Evolutionary conservation across 192 early-diverging fungal genomes (phyloP), one percentile per base, ranked within the genome.

Genomic region (Podila epigama): DNA sequence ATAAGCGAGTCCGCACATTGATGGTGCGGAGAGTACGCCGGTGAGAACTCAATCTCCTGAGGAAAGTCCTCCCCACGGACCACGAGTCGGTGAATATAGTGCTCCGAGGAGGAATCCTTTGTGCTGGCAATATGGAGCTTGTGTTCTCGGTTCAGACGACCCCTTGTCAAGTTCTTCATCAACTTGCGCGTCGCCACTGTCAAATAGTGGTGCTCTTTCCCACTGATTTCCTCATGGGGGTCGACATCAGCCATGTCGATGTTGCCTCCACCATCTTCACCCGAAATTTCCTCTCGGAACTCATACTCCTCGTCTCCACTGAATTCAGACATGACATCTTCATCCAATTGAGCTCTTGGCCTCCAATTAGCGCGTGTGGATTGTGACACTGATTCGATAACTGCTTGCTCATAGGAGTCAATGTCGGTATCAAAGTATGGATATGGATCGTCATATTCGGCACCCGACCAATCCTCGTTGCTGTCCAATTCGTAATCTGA

Each of bases 301-400:
- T 68, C 66, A 39, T 77, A 77, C 32, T 77, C 68, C 34, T 77
- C 73, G 29, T 77, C 73, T 0, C 73, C 73, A 54, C 73, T 77
- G 51, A 77, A 77, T 13, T 77, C 73, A 3, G 73, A 77, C 73
- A 58, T 58, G 48, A 58, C 35, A 35, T 66, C 58, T 10, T 75
- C 63, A 16, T 62, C 60, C 20, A 44, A n/a, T n/a, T n/a, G n/a
- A n/a, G n/a, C n/a, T n/a, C n/a, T n/a, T n/a, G n/a, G n/a, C n/a
- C n/a, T n/a, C n/a, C n/a, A n/a, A n/a, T n/a, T n/a, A n/a, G n/a
- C n/a, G n/a, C n/a, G n/a, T n/a, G n/a, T n/a, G n/a, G 5, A 15
- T 65, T 40, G 3, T 54, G 66, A 12, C 73, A 54, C 12, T 44
- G 22, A 36, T 68, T 63, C 8, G 73, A 65, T 16, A 8, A 52